Conservation (phyloP, 169 alveolate species). For the Plasmodium vinckei region DNA sequence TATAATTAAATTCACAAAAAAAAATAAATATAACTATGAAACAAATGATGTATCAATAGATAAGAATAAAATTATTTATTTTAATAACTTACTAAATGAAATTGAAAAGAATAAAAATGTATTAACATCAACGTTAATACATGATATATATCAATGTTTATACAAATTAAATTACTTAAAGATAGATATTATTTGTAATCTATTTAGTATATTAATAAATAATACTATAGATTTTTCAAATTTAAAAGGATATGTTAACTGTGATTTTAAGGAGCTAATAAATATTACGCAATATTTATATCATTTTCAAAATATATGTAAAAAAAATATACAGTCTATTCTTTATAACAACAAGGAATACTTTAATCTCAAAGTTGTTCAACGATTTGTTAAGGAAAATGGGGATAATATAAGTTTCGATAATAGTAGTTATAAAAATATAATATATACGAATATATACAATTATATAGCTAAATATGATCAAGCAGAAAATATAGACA, state of each 20-base stretch:
- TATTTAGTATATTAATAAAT: slow-evolving; percentile 41
- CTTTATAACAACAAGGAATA: slow-evolving; percentile 6
- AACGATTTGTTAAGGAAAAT: slow-evolving; percentile 39
- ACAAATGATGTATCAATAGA: slow-evolving; percentile 16
- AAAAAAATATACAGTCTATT: slow-evolving; percentile 47
- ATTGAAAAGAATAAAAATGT: slow-evolving; percentile 26
- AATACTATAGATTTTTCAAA: slow-evolving; percentile 39
- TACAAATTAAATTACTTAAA: slow-evolving; percentile 45
- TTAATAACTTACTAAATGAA: slow-evolving; percentile 53
- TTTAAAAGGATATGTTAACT: slow-evolving; percentile 60
- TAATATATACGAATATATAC: slow-evolving; percentile 17
- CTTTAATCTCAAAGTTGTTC: slow-evolving; percentile 14
- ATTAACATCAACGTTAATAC: slow-evolving; percentile 34
- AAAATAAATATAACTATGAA: slow-evolving; percentile 19
- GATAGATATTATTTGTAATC: slow-evolving; percentile 23
- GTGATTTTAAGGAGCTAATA: slow-evolving; percentile 49
- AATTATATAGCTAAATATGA: slow-evolving; percentile 36
- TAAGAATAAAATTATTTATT: slow-evolving; percentile 25
- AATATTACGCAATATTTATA: slow-evolving; percentile 41
- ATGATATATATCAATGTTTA: slow-evolving; percentile 52
- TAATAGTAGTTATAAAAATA: slow-evolving; percentile 1
- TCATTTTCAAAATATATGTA: slow-evolving; percentile 51
- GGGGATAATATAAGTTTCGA: background rate
- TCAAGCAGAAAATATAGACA: slow-evolving; percentile 40
- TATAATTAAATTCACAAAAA: slow-evolving; percentile 33